Percentiles rank a stretch among this genome's conserved stretches.
Conservation (phyloP, 306 rosid genomes). For the Echinosophora koreensis region DNA sequence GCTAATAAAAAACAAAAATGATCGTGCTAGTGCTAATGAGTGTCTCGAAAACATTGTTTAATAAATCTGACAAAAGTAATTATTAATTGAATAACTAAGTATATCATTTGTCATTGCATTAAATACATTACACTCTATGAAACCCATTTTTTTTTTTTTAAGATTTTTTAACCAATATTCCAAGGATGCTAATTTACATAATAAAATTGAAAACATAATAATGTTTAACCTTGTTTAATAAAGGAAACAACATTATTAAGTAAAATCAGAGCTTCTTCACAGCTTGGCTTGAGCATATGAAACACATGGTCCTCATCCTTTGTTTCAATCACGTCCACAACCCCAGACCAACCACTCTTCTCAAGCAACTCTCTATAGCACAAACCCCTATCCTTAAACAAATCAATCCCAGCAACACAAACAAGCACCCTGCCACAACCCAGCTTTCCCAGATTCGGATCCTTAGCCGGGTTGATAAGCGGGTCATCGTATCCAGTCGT, state of each 20-base stretch:
- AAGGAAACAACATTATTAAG: slow-evolving; percentile 52
- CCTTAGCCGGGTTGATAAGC: slow-evolving; percentile 63
- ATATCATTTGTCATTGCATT: no score
- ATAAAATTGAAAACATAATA: background rate
- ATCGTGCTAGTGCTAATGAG: no score
- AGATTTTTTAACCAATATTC: no score
- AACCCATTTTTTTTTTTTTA: no score
- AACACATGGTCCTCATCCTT: slow-evolving; percentile 67
- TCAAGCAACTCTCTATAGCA: slow-evolving; percentile 56
- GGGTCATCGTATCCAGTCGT: slow-evolving; percentile 68
- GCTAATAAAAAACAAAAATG: no score
- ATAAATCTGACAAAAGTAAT: no score
- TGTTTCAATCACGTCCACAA: slow-evolving; percentile 56
- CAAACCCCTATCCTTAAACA: slow-evolving; percentile 60
- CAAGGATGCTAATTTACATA: no score
- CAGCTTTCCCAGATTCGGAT: slow-evolving; percentile 59
- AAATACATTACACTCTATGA: no score
- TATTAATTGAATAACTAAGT: no score
- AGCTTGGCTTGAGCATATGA: slow-evolving; percentile 57
- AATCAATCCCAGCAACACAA: slow-evolving; percentile 73
- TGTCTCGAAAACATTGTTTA: no score
- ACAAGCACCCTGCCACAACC: slow-evolving; percentile 63
- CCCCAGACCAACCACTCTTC: slow-evolving; percentile 64
- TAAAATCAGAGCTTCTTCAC: slow-evolving; percentile 52
- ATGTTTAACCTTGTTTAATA: slow-evolving; percentile 39